Evolutionary conservation across 768 basidiomycete genomes (phyloP), one percentile per base, ranked within the genome.

Genomic region (Kwoniella bestiolae): DNA sequence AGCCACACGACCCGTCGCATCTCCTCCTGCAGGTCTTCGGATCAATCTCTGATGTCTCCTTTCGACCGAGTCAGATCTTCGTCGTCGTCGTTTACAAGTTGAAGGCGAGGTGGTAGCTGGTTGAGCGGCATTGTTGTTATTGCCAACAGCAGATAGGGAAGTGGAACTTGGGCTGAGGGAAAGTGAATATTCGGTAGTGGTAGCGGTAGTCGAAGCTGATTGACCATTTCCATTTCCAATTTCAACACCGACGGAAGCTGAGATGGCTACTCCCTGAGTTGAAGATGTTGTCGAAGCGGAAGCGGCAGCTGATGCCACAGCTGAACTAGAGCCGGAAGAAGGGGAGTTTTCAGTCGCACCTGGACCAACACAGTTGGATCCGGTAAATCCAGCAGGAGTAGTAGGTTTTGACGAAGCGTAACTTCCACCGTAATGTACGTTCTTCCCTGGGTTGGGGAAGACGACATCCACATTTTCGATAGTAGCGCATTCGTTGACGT

Each of bases 381-480:
- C 78, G 5, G 68, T 71, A 51, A 69, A 74, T 16, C 76, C 76
- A 2, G 68, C 65, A 3, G 72, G 63, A 2, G 69, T 63, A 18
- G 73, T 72, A n/a, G 78, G 78, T 49, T 64, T 68, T 1, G 66
- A 52, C 14, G 60, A 59, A n/a, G 57, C 69, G 63, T 80, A 80
- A 21, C 31, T 47, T 18, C 79, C 79, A 11, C 77, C 76, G 52
- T 73, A 80, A 11, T 46, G 18, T 6, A 80, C 77, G 49, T 71
- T 69, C 32, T 71, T 59, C 6, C 79, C 79, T 0, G 74, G 79
- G 53, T 77, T 66, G 26, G 79, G 79, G 69, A 79, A 80, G 49
- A 80, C 78, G 23, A 77, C 74, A 35, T 72, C 72, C 32, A 65
- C 60, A 31, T 53, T 56, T 56, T 76, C 79, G 59, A 78, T 69